A percentile compares a stretch with the other conserved stretches of the same genome.
phyloP scores from a whole-genome alignment of 768 basidiomycete genomes.

The Wakefieldia striispora region DNA sequence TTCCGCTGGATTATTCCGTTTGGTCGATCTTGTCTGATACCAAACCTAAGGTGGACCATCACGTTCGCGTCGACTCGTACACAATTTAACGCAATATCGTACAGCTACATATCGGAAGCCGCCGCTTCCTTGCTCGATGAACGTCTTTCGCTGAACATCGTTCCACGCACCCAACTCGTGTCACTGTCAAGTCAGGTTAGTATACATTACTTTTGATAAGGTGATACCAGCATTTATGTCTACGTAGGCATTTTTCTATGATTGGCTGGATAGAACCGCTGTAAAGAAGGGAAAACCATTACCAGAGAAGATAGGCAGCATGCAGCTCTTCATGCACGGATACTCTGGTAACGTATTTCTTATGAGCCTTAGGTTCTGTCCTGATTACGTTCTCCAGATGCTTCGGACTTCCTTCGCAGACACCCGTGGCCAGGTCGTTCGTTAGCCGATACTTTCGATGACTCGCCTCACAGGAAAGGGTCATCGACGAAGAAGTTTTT shows the following conservation, averaged over 20 bases:
- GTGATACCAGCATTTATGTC: slow-evolving; percentile 1
- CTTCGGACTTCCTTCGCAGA: slow-evolving; percentile 81
- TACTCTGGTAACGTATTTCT: slow-evolving; percentile 53
- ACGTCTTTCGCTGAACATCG: slow-evolving; percentile 72
- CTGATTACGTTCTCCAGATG: slow-evolving; percentile 47
- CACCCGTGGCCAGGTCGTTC: slow-evolving; percentile 88
- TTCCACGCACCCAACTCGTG: slow-evolving; percentile 82
- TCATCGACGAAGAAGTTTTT: slow-evolving; percentile 65
- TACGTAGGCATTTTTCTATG: slow-evolving; percentile 82
- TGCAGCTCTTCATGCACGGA: slow-evolving; percentile 87
- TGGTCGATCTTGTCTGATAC: slow-evolving; percentile 85
- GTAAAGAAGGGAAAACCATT: slow-evolving; percentile 80
- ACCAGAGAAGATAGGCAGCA: slow-evolving; percentile 87
- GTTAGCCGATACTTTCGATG: slow-evolving; percentile 83
- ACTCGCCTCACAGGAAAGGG: slow-evolving; percentile 74
- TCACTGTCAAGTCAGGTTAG: slow-evolving; percentile 70
- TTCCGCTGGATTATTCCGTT: slow-evolving; percentile 90
- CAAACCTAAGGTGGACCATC: slow-evolving; percentile 68
- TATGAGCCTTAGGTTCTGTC: neutral
- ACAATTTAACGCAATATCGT: neutral
- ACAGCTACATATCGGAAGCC: slow-evolving; percentile 84
- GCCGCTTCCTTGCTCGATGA: slow-evolving; percentile 83
- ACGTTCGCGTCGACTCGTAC: neutral
- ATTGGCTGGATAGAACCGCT: slow-evolving; percentile 83
- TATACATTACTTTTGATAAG: neutral